Base-by-base conservation (phyloP, 371 early-diverging fungal genomes). In the Phascolomyces articulosus region DNA sequence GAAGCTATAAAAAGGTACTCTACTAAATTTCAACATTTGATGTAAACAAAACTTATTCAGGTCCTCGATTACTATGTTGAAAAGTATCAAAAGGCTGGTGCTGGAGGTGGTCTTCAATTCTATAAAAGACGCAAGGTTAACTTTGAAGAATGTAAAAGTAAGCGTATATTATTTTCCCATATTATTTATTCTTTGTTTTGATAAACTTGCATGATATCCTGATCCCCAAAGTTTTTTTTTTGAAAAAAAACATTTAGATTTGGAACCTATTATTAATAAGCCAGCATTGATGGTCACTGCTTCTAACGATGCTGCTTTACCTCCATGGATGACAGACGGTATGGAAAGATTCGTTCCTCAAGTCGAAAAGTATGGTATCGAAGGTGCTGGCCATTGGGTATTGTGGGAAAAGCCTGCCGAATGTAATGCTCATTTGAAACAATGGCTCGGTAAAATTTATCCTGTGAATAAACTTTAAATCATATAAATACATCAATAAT, bases 311-410 rank as follows among this genome's bases (percentile, higher is more conserved):
- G 58, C 21, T 3, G 83, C 83, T 10, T 67, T 83, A 28, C 80
- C 78, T 60, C 77, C 78, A 26, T 58, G 69, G 8, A 78, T 83
- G 78, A 55, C 80, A 6, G 47, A 34, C 11, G 62, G 64, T 11
- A 79, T 78, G 75, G 34, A 55, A 13, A 58, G 76, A 10, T 74
- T 27, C 40, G 66, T 79, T 31, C 77, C 83, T 23, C 62, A 73
- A 27, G 49, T 80, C n/a, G 73, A 74, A 54, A 72, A 55, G 18
- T 72, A 73, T 24, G 44, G 62, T 23, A 68, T 83, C 26, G n/a
- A 72, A 23, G 68, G 54, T 2, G 65, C 78, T 29, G 83, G 80
- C 31, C 83, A 83, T 48, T 83, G 83, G 83, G 64, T 83, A 40
- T 64, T 83, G 11, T 77, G 80, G 78, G 83, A 83, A 62, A 71